Evolutionary conservation across 108 stramenopile genomes (phyloP).

Genomic region (Phaeodactylum tricornutum): DNA sequence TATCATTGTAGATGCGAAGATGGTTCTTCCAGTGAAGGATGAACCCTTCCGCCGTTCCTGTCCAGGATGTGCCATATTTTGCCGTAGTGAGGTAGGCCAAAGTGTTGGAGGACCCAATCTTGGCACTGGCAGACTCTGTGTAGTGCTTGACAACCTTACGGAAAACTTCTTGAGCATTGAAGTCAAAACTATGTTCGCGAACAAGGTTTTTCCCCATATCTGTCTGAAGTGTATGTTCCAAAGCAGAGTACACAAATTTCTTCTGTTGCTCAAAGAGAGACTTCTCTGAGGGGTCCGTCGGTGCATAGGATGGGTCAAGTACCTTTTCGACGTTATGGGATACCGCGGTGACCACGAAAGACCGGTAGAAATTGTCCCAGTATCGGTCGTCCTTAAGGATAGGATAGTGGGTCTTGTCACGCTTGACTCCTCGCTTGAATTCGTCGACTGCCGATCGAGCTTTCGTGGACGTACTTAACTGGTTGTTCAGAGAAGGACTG

Average conservation of each 20-base stretch:
- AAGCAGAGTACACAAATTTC: neutral
- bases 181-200: neutral
- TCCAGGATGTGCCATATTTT: neutral
- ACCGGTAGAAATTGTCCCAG: constrained; percentile 5
- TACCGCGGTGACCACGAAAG: neutral
- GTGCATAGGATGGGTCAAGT: constrained; percentile 1
- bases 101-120: neutral
- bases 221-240: neutral
- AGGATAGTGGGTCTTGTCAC: constrained; percentile 7
- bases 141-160: neutral
- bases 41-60: constrained; percentile 1
- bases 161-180: constrained; percentile 7
- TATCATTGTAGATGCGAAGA: constrained; percentile 1
- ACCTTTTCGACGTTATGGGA: constrained; percentile 6
- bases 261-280: neutral
- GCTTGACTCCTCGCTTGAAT: constrained; percentile 12
- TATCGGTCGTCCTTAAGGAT: constrained; percentile 8
- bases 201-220: constrained; percentile 2
- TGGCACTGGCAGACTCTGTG: neutral
- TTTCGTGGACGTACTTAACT: no score
- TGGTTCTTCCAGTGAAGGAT: constrained; percentile 8
- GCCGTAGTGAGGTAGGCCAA: neutral
- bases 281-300: neutral
- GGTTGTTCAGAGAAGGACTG: no score
- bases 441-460: neutral